Conservation (phyloP, 768 basidiomycete species). For the Clavulina sp. region DNA sequence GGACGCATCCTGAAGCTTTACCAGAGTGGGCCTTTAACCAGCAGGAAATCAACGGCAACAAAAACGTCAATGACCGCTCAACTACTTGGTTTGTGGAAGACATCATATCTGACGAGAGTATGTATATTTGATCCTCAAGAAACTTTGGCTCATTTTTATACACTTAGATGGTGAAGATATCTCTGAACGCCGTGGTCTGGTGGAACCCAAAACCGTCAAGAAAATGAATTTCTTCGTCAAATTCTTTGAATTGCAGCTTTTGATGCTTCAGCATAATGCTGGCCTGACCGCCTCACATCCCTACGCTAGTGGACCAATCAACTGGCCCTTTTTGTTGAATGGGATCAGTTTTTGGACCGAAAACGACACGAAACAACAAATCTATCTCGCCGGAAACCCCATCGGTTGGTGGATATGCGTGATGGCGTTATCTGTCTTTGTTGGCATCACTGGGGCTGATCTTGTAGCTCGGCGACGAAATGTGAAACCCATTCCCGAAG, state of each 20-base stretch:
- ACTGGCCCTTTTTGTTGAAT: constrained; percentile 92
- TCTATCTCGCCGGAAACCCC: constrained; percentile 91
- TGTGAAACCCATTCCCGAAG: constrained; percentile 67
- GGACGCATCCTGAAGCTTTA: constrained; percentile 72
- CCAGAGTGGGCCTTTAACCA: constrained; percentile 97
- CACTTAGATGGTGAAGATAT: constrained; percentile 34
- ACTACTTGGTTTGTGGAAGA: constrained; percentile 83
- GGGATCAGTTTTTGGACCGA: constrained; percentile 99
- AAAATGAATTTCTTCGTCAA: constrained; percentile 85
- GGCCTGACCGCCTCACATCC: constrained; percentile 95
- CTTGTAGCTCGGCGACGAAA: constrained; percentile 72
- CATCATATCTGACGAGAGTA: constrained; percentile 56
- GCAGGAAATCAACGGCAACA: constrained; percentile 96
- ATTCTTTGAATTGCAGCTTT: constrained; percentile 78
- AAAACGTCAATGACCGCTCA: constrained; percentile 64
- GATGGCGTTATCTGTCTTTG: constrained; percentile 66
- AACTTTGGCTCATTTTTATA: background rate
- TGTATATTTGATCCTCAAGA: constrained; percentile 15
- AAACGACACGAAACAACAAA: constrained; percentile 68
- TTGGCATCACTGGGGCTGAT: constrained; percentile 83
- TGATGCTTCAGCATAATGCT: constrained; percentile 99
- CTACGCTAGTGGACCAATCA: constrained; percentile 87
- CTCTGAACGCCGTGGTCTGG: constrained; percentile 32
- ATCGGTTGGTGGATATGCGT: constrained; percentile 91
- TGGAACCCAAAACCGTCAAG: constrained; percentile 51